These are phyloP conservation scores for Kuraishia cidri DNA, from an alignment of 805 yeast species.

Conservation along the genomic window DNA sequence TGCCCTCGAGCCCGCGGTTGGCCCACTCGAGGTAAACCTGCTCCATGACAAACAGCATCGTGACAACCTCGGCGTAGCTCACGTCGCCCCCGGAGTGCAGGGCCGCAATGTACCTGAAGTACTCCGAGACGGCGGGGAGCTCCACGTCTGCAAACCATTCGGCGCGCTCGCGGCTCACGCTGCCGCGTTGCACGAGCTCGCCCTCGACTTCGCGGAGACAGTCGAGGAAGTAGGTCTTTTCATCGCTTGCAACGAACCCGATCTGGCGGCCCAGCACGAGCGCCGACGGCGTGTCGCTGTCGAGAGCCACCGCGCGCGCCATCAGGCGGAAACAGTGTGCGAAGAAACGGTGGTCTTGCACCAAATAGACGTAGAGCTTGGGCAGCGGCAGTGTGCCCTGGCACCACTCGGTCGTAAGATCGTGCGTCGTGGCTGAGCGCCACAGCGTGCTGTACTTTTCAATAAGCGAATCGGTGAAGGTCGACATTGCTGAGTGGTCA, in stretches of 20 bases:
- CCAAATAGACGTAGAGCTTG: conserved; percentile 31
- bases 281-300: conserved; percentile 29
- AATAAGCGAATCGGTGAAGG: conserved; percentile 13
- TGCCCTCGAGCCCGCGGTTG: conserved; percentile 17
- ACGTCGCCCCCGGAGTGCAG: conserved; percentile 16
- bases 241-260: conserved; percentile 39
- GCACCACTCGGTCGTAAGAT: conserved; percentile 34
- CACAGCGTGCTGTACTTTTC: conserved; percentile 14
- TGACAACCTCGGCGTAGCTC: conserved; percentile 30
- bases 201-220: conserved; percentile 16
- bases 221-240: conserved; percentile 36
- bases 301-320: conserved; percentile 31
- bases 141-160: conserved; percentile 3
- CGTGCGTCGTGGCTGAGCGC: conserved; percentile 24
- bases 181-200: conserved; percentile 7
- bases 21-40: conserved; percentile 47
- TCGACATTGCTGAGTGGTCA: background rate
- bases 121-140: conserved; percentile 26
- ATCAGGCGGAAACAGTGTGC: conserved; percentile 30
- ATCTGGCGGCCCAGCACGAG: conserved; percentile 39
- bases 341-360: conserved; percentile 41
- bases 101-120: conserved; percentile 23
- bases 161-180: conserved; percentile 12
- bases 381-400: conserved; percentile 32
- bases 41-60: conserved; percentile 38